Conservation (phyloP, 2,329 filamentous ascomycete species). For the Diaporthe velutina region DNA sequence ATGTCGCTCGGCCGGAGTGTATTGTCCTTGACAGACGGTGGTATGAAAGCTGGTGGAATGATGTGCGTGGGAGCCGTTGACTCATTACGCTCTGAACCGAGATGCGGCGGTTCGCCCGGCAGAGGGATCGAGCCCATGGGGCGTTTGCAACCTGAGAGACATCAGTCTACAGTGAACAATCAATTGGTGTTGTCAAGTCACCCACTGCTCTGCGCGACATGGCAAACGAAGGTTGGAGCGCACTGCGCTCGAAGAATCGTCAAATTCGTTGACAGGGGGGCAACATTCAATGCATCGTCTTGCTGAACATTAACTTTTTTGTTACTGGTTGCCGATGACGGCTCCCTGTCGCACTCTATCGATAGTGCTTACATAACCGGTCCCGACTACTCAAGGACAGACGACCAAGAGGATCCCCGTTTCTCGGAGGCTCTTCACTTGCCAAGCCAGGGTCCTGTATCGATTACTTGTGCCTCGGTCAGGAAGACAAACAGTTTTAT, state of each 20-base stretch:
- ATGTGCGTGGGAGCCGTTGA: conserved; percentile 15
- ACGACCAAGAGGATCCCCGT: background rate
- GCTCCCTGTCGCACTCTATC: background rate
- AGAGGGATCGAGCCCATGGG: conserved; percentile 13
- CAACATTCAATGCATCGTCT: background rate
- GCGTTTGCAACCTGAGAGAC: conserved; percentile 1
- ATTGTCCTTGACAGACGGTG: conserved; percentile 3
- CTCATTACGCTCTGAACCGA: conserved; percentile 12
- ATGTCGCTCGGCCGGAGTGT: conserved; percentile 10
- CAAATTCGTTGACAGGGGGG: background rate
- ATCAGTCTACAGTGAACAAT: background rate
- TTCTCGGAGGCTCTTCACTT: background rate
- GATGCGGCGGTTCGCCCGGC: conserved; percentile 19
- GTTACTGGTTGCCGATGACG: conserved; percentile 28
- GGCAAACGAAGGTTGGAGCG: conserved; percentile 10
- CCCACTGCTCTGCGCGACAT: conserved; percentile 23
- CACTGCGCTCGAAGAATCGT: conserved; percentile 13
- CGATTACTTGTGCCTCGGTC: background rate
- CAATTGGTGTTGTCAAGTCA: background rate
- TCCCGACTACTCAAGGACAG: too few relatives aligned
- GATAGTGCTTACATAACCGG: conserved; percentile 20
- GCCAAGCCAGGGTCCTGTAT: too few relatives aligned
- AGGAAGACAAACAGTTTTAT: background rate
- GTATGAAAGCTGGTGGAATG: conserved; percentile 14
- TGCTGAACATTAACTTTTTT: conserved; percentile 30